These are phyloP conservation scores for Pythium scleroteichum DNA, from an alignment of 352 stramenopile genomes.

Conservation along the genomic window DNA sequence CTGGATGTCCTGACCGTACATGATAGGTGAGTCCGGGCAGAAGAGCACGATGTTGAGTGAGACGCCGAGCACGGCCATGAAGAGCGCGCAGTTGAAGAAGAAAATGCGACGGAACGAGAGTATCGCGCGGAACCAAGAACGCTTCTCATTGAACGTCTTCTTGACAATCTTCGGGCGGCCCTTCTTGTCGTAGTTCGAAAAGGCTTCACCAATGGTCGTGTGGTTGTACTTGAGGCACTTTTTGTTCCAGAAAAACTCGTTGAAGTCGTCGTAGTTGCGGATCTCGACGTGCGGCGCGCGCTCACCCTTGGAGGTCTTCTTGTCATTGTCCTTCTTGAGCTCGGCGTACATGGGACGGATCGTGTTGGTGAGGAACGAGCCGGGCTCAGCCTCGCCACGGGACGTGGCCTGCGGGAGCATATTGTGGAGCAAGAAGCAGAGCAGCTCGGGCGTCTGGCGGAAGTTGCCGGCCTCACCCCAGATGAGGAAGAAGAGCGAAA, in stretches of 20 bases:
- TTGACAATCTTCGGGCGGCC: conserved; percentile 77
- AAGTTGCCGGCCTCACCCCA: conserved; percentile 88
- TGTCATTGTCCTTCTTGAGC: conserved; percentile 87
- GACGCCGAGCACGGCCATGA: conserved; percentile 63
- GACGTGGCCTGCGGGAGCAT: conserved; percentile 71
- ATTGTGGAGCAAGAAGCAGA: conserved; percentile 83
- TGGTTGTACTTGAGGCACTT: conserved; percentile 83
- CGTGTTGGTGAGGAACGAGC: conserved; percentile 66
- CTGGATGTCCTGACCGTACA: conserved; percentile 65
- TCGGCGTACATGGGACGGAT: conserved; percentile 84
- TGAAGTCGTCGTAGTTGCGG: conserved; percentile 89
- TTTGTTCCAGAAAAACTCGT: conserved; percentile 90
- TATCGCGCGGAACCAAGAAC: conserved; percentile 72
- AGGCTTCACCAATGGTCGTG: conserved; percentile 65
- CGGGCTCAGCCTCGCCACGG: conserved; percentile 58
- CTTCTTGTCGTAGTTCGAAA: conserved; percentile 80
- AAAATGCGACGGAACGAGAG: conserved; percentile 85
- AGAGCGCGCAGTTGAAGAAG: conserved; percentile 76
- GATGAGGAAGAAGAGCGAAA: conserved; percentile 83
- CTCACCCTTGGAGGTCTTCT: conserved; percentile 81
- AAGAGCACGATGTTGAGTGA: conserved; percentile 77
- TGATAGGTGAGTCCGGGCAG: conserved; percentile 74
- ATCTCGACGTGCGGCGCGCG: conserved; percentile 74
- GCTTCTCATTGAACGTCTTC: conserved; percentile 85
- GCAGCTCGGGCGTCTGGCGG: conserved; percentile 72